Conservation (phyloP, 73 alveolate species). For the Paramecium bursaria region DNA sequence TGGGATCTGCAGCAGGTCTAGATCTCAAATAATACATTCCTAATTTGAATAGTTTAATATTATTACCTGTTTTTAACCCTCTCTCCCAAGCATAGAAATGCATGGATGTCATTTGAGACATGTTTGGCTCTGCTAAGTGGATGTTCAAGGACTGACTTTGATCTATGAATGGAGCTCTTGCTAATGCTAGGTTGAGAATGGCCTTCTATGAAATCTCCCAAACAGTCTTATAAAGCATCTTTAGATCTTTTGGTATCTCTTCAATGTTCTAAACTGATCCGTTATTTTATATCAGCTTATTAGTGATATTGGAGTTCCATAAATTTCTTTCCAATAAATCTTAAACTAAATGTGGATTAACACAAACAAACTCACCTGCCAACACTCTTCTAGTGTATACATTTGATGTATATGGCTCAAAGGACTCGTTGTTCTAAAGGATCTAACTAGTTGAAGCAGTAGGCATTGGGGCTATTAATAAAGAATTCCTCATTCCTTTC, state of each 20-base stretch:
- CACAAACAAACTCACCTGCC: slow-evolving; percentile 94
- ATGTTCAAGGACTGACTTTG: slow-evolving; percentile 78
- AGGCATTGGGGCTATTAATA: slow-evolving; percentile 98
- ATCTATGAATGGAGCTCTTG: slow-evolving; percentile 88
- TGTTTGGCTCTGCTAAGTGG: slow-evolving; percentile 81
- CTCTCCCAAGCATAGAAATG: slow-evolving; percentile 93
- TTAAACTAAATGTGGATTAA: slow-evolving; percentile 92
- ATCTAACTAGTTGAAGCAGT: slow-evolving; percentile 97
- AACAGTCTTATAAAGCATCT: slow-evolving; percentile 91
- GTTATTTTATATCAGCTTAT: slow-evolving; percentile 80
- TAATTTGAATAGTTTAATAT: slow-evolving; percentile 70
- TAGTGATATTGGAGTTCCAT: slow-evolving; percentile 86
- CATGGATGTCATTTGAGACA: slow-evolving; percentile 82
- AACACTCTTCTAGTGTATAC: slow-evolving; percentile 93
- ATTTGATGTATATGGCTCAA: slow-evolving; percentile 96
- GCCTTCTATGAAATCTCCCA: slow-evolving; percentile 95
- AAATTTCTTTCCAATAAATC: slow-evolving; percentile 85
- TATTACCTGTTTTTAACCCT: slow-evolving; percentile 83
- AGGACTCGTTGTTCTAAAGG: slow-evolving; percentile 93
- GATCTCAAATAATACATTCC: slow-evolving; percentile 95
- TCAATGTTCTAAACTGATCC: slow-evolving; percentile 86
- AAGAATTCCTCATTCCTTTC: slow-evolving; percentile 94
- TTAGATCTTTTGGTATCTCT: slow-evolving; percentile 82
- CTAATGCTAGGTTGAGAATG: slow-evolving; percentile 87
- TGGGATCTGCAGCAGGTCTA: slow-evolving; percentile 95